Evolutionary conservation across 768 basidiomycete species (phyloP).

Genomic region (Amanita rimosa): DNA sequence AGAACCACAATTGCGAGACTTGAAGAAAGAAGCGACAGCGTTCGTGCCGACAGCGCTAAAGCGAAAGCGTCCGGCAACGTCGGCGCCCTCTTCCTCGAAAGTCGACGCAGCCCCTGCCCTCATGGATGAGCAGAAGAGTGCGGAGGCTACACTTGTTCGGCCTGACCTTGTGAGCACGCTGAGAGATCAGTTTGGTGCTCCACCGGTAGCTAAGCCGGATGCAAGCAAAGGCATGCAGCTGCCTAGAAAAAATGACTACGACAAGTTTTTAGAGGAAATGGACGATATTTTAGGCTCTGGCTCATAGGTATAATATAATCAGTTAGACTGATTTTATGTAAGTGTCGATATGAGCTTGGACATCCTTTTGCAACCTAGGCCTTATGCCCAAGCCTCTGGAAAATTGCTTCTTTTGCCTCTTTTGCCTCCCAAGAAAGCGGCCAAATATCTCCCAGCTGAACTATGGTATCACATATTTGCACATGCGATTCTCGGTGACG

Average conservation of each 20-base stretch:
- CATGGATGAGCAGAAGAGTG: conserved; percentile 19
- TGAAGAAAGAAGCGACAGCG: conserved; percentile 90
- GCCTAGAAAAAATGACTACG: conserved; percentile 48
- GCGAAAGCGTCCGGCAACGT: conserved; percentile 45
- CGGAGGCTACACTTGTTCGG: conserved; percentile 26
- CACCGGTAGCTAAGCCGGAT: conserved; percentile 12
- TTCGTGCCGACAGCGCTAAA: conserved; percentile 82
- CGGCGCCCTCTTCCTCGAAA: conserved; percentile 23
- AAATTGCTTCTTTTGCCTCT: conserved; percentile 58
- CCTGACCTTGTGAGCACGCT: conserved; percentile 60
- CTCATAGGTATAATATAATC: too few species aligned
- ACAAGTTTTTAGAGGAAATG: conserved; percentile 69
- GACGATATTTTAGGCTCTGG: conserved; percentile 40
- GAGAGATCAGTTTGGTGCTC: conserved; percentile 46
- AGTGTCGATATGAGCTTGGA: conserved; percentile 20
- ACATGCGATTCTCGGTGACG: conserved; percentile 19
- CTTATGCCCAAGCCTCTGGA: conserved; percentile 48
- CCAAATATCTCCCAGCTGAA: conserved; percentile 54
- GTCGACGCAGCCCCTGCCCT: conserved; percentile 60
- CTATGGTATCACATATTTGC: conserved; percentile 58
- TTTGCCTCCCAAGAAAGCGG: conserved; percentile 39
- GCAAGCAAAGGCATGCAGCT: too few species aligned
- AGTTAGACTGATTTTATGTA: background rate
- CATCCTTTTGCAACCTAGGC: conserved; percentile 56
- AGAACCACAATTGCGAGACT: conserved; percentile 79